A percentile compares a stretch with the other conserved stretches of the same genome.
These are phyloP conservation scores for Saposhnikovia divaricata DNA, from an alignment of 129 eudicot species.

Conservation along the genomic window DNA sequence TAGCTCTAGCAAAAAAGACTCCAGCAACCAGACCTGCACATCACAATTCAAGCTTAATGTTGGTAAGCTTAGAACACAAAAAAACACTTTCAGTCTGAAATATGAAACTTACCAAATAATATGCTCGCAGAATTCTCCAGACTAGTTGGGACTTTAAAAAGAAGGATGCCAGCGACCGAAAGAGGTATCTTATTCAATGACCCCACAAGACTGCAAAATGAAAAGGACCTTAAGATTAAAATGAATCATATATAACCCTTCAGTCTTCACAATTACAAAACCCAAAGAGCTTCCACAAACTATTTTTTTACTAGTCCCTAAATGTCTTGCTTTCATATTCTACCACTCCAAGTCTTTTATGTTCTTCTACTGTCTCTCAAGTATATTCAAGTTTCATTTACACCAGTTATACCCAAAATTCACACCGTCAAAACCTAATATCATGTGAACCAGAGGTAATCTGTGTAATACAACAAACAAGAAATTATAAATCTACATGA, in stretches of 20 bases:
- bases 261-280: not conserved
- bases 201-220: slow-evolving; percentile 79
- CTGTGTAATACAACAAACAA: not conserved
- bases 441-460: not conserved
- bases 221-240: not conserved
- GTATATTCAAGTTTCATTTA: not conserved
- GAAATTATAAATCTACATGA: not conserved
- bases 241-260: not conserved
- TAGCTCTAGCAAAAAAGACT: slow-evolving; percentile 85
- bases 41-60: not conserved
- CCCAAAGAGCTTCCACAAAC: not conserved
- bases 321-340: not conserved
- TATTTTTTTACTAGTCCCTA: not conserved
- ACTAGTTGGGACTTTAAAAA: slow-evolving; percentile 91
- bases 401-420: not conserved
- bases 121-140: slow-evolving; percentile 89
- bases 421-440: not conserved
- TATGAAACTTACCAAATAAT: slow-evolving; percentile 51
- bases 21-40: slow-evolving; percentile 68
- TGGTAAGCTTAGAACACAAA: not conserved
- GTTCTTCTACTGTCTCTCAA: not conserved
- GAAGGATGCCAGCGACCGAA: slow-evolving; percentile 81
- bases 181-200: slow-evolving; percentile 95
- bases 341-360: not conserved
- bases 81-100: not conserved